Conservation (phyloP, 345 rosid species). For the Linum usitatissimum region DNA sequence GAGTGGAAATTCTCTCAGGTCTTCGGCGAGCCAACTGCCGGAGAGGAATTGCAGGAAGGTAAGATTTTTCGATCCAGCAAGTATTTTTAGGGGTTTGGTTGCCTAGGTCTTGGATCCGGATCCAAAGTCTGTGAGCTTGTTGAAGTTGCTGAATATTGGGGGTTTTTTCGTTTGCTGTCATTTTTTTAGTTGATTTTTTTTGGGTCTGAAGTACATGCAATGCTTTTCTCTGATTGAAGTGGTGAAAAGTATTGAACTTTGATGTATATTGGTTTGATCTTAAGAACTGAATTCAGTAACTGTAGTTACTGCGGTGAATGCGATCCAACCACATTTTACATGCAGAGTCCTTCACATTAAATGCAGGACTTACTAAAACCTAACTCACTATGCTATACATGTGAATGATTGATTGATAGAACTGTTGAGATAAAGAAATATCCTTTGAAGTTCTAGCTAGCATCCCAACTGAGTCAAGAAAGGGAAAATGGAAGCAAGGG, state of each 20-base stretch:
- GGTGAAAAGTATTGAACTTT: constrained; percentile 4
- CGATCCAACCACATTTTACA: not conserved
- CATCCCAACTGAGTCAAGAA: too few species aligned
- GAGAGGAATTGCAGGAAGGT: constrained; percentile 28
- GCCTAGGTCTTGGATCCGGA: constrained; percentile 27
- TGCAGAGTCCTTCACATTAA: too few species aligned
- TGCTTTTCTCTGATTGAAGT: constrained; percentile 1
- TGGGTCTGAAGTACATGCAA: constrained; percentile 3
- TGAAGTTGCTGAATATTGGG: constrained; percentile 12
- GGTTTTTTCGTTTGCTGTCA: not conserved
- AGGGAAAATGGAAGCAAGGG: too few species aligned
- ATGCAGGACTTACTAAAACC: too few species aligned
- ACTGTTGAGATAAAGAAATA: too few species aligned
- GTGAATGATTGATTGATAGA: too few species aligned
- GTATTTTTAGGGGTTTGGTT: not conserved
- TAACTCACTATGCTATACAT: too few species aligned
- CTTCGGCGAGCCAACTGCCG: constrained; percentile 22
- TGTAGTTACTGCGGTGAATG: constrained; percentile 1
- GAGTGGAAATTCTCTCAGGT: constrained; percentile 27
- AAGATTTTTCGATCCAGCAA: constrained; percentile 1
- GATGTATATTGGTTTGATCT: not conserved
- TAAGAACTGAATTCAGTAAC: not conserved
- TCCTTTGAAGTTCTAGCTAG: too few species aligned
- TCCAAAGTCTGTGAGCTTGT: constrained; percentile 11
- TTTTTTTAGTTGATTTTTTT: not conserved